phyloP scores from a whole-genome alignment of 371 early-diverging fungal genomes.

The Choanephora cucurbitarum region DNA sequence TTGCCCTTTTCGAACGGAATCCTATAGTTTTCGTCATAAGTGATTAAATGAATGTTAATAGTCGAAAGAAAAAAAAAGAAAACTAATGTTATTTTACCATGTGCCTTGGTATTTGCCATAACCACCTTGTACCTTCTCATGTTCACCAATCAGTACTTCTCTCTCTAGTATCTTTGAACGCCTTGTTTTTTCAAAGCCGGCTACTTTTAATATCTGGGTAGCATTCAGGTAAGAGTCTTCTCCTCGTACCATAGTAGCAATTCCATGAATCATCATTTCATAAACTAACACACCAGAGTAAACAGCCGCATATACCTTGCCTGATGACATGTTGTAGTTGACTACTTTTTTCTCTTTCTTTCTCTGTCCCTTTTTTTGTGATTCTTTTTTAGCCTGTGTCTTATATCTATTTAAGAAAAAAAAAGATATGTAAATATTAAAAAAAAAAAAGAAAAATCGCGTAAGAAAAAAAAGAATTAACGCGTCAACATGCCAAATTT shows the following conservation, averaged over 20 bases:
- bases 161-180: conserved; percentile 92
- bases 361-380: no score
- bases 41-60: no score
- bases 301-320: conserved; percentile 61
- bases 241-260: conserved; percentile 92
- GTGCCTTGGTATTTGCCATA: conserved; percentile 98
- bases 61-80: not conserved
- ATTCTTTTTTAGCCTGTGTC: no score
- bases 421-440: no score
- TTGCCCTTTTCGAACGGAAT: conserved; percentile 79
- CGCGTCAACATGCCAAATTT: not conserved
- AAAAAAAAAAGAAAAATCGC: not conserved
- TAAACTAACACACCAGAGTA: conserved; percentile 87
- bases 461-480: not conserved
- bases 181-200: conserved; percentile 89
- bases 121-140: conserved; percentile 97
- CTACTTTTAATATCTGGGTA: conserved; percentile 97
- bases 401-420: no score
- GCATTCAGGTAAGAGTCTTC: conserved; percentile 92
- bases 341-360: no score
- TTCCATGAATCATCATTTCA: conserved; percentile 80
- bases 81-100: conserved; percentile 53
- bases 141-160: conserved; percentile 79
- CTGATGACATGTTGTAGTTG: not conserved
- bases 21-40: conserved; percentile 53